Evolutionary conservation across 148 eudicot genomes (phyloP).

Genomic region (Drosera capensis): DNA sequence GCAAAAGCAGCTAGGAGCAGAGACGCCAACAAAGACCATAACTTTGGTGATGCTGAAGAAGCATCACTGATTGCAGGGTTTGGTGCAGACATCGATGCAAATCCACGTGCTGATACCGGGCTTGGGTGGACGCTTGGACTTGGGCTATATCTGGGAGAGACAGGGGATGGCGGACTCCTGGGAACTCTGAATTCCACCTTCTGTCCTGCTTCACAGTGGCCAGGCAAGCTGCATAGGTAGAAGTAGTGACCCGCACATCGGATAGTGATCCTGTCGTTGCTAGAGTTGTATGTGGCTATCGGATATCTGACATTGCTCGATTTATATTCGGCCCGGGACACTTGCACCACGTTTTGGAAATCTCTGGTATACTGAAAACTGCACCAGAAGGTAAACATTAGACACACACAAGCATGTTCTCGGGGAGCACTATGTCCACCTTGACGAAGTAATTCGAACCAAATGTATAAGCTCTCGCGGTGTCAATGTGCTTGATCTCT

Average conservation of each 20-base stretch:
- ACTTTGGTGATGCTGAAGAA: no score
- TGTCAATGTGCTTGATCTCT: conserved; percentile 37
- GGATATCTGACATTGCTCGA: conserved; percentile 14
- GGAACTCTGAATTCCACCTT: conserved; percentile 24
- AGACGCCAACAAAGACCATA: no score
- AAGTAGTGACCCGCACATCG: conserved; percentile 17
- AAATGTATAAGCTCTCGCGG: conserved; percentile 44
- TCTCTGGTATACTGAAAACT: conserved; percentile 19
- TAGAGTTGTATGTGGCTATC: conserved; percentile 5
- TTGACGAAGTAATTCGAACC: conserved; percentile 54
- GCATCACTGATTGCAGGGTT: no score
- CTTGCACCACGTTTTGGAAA: conserved; percentile 23
- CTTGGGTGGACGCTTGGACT: not conserved
- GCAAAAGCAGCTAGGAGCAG: no score
- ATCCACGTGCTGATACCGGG: no score
- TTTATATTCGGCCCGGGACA: conserved; percentile 8
- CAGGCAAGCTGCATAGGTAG: conserved; percentile 20
- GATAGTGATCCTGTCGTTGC: conserved; percentile 23
- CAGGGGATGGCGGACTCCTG: not conserved
- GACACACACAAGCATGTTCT: conserved; percentile 16
- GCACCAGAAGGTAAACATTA: not conserved
- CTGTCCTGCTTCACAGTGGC: conserved; percentile 29
- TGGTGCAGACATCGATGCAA: no score
- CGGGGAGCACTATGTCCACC: conserved; percentile 45
- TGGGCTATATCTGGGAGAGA: not conserved